Evolutionary conservation across 805 yeast genomes (phyloP), one percentile per base, ranked within the genome.

Genomic region (Pichia cabralensis): DNA sequence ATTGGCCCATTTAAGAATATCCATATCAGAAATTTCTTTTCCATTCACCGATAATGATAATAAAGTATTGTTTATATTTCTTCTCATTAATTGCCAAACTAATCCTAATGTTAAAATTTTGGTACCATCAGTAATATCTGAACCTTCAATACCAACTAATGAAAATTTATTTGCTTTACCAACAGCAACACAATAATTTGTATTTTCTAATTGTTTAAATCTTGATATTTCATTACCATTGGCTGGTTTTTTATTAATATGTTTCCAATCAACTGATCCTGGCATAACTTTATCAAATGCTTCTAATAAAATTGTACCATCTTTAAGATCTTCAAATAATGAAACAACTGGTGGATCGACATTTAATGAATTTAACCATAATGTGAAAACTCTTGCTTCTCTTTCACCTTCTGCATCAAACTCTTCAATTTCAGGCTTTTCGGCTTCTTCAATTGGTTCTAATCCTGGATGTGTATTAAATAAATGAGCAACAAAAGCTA

Each of bases 361-460:
- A 46, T 92, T 97, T 50, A 92, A 70, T 2, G 96, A 85, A 62
- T 92, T 92, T 54, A 92, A 74, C 98, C 98, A 92, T 52, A 92
- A 65, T 6, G 98, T 92, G 63, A 92, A 92, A 10, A 92, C 98
- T 59, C 98, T 75, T 3, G 98, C 98, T 64, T 92, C 98, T 64
- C 98, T 82, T 64, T 92, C 98, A 43, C 98, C 98, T 63, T 92
- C 98, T 18, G 98, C 98, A 56, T 92, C 98, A 52, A 92, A 92
- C 47, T 85, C 97, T 64, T 92, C 98, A 48, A 92, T 84, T 55
- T 88, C 97, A 20, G 92, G 83, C 49, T 77, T 80, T 58, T 89
- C 96, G 39, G 65, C 68, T 61, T 88, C 97, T 53, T 84, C 94
- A 44, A 89, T 73, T 39, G 97, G 97, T 41, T 88, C 97, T 45